Conservation (phyloP, 1,284 basidiomycete species). For the Boletus hoseneyae region DNA sequence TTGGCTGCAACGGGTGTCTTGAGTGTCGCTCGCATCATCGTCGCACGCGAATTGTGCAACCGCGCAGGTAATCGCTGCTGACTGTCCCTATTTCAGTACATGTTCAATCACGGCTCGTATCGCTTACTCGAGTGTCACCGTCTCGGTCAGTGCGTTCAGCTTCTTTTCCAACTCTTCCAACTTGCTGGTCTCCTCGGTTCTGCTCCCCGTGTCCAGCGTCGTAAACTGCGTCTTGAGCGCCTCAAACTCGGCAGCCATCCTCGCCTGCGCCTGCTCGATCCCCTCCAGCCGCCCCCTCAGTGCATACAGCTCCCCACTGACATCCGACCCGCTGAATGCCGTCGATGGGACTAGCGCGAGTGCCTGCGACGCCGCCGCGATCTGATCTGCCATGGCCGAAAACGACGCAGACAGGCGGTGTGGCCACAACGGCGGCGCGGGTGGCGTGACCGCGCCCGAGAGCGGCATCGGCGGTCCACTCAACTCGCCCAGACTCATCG, state of each 20-base stretch:
- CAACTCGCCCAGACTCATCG: not conserved
- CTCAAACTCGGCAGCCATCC: conserved; percentile 14
- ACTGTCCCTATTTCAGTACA: not conserved
- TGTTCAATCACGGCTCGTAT: not conserved
- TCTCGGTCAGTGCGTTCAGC: conserved; percentile 17
- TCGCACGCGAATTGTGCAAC: conserved; percentile 24
- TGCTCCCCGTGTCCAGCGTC: not conserved
- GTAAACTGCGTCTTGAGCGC: conserved; percentile 15
- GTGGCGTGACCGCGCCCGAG: no score
- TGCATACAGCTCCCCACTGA: conserved; percentile 4
- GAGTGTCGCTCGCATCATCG: conserved; percentile 20
- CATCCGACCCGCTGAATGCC: conserved; percentile 12
- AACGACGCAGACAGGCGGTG: conserved; percentile 38
- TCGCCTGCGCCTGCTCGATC: conserved; percentile 20
- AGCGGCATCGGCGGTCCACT: no score
- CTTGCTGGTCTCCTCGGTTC: conserved; percentile 1
- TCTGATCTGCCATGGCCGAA: conserved; percentile 39
- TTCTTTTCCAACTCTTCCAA: conserved; percentile 25
- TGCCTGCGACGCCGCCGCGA: conserved; percentile 39
- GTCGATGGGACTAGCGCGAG: conserved; percentile 31
- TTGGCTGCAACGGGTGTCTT: conserved; percentile 10
- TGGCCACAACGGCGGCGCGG: conserved; percentile 26
- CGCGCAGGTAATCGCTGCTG: conserved; percentile 20
- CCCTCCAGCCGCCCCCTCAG: conserved; percentile 14
- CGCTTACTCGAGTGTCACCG: conserved; percentile 21